Evolutionary conservation across 768 basidiomycete genomes (phyloP).

Genomic region (Lentinula sp.): DNA sequence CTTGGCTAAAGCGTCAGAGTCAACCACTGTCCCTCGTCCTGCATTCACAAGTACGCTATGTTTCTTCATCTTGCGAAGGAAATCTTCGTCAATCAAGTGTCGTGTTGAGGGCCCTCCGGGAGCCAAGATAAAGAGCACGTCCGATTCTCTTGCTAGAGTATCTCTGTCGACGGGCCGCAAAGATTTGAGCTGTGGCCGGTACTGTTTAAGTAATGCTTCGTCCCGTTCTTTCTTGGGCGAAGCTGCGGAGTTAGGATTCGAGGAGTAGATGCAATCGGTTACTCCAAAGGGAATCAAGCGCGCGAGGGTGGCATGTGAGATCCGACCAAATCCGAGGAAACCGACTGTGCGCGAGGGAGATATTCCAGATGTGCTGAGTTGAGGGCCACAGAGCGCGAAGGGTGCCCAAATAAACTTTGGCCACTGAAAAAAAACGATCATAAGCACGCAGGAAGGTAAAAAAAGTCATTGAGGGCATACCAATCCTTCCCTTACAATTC

Average conservation of each 20-base stretch:
- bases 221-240: conserved; percentile 33
- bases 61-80: conserved; percentile 82
- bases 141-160: conserved; percentile 70
- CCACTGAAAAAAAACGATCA: conserved; percentile 49
- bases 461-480: conserved; percentile 24
- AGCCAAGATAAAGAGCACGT: conserved; percentile 80
- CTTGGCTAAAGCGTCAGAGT: conserved; percentile 80
- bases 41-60: conserved; percentile 81
- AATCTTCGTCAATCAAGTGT: conserved; percentile 64
- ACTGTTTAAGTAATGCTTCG: conserved; percentile 23
- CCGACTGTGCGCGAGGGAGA: conserved; percentile 57
- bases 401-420: conserved; percentile 73
- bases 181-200: conserved; percentile 25
- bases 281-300: conserved; percentile 83
- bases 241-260: conserved; percentile 45
- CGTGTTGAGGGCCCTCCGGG: conserved; percentile 68
- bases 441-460: neutral
- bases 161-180: conserved; percentile 57
- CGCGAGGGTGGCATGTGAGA: conserved; percentile 76
- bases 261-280: conserved; percentile 63
- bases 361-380: conserved; percentile 45
- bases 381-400: conserved; percentile 79
- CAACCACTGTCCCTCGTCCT: conserved; percentile 80
- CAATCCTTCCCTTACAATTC: conserved; percentile 62
- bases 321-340: conserved; percentile 94